Base-by-base conservation (phyloP, 2,329 filamentous ascomycete genomes). In the Alternaria triticina region DNA sequence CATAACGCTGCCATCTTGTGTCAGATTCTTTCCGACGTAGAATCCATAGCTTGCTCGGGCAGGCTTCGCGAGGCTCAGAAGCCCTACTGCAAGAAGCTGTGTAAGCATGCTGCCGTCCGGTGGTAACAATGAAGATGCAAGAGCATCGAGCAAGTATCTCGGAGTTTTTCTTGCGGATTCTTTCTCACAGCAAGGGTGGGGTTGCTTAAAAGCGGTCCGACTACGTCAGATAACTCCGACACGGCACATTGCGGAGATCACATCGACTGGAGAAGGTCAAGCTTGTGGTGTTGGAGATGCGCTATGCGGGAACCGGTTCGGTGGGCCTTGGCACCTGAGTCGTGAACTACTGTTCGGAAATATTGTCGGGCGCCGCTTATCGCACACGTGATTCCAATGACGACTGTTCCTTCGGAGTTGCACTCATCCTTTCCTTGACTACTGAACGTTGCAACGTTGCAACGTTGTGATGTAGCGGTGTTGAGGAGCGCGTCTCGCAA, bases 1-100 rank as follows among this genome's bases (percentile, higher is more conserved):
- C 46, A 84, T 75, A 25, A 84, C 81, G 36, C 77, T 79, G 28
- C 81, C 81, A 63, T 81, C 78, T 13, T 76, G 71, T 0, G 83
- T 84, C 63, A 84, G 79, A 43, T 79, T 75, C 62, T 83, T 83
- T 62, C 83, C 83, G 17, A 84, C 81, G 56, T 84, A 84, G 70
- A 84, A 84, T 13, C 81, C 82, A 69, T 84, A 83, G 73, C 83
- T 84, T n/a, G 81, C 81, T n/a, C 57, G 55, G 6, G 63, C 49
- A 1, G 63, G 63, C 12, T 69, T 60, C 1, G 61, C 45, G 33
- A 71, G 46, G 22, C 65, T 43, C 11, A 68, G 51, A 12, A 69
- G 57, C 15, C 50, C 61, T 44, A 61, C 47, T 8, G 56, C 40
- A 30, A 60, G 30, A 33, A 54, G 30, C 8, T 30, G 57, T 6